phyloP scores from a whole-genome alignment of 257 asterid species.

The Jasminum sambac region DNA sequence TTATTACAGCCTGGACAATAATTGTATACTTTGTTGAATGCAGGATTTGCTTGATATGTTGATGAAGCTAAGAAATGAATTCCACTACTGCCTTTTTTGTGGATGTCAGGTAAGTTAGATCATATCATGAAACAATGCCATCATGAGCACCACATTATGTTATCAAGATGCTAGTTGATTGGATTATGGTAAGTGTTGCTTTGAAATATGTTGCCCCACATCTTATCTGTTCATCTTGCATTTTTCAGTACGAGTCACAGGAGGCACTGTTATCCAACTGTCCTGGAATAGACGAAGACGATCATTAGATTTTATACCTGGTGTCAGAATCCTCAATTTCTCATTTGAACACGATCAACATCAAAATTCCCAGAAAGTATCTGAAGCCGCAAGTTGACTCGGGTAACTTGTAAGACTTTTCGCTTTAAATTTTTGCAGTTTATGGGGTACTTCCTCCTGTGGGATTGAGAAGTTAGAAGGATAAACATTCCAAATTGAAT shows the following conservation, averaged over 20 bases:
- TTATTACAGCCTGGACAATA: background rate
- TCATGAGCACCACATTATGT: background rate
- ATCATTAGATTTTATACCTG: slow-evolving; percentile 47
- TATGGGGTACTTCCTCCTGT: background rate
- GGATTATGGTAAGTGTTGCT: background rate
- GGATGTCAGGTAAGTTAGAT: slow-evolving; percentile 71
- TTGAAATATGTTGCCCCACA: background rate
- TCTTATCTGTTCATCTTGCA: slow-evolving; percentile 21
- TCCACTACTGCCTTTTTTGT: slow-evolving; percentile 81
- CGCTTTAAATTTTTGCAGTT: background rate
- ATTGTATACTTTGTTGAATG: slow-evolving; percentile 27
- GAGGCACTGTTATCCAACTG: slow-evolving; percentile 61
- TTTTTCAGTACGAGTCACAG: slow-evolving; percentile 66
- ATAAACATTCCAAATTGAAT: background rate
- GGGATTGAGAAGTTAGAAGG: background rate
- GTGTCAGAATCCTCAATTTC: background rate
- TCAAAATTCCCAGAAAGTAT: background rate
- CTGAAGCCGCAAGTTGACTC: background rate
- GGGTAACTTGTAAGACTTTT: background rate
- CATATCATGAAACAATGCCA: background rate
- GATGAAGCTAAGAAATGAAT: slow-evolving; percentile 72
- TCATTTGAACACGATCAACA: background rate
- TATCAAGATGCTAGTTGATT: background rate
- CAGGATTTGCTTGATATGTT: slow-evolving; percentile 74
- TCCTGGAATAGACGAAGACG: slow-evolving; percentile 84